Base-by-base conservation (phyloP, 83 land plant genomes). In the Picea abies region DNA sequence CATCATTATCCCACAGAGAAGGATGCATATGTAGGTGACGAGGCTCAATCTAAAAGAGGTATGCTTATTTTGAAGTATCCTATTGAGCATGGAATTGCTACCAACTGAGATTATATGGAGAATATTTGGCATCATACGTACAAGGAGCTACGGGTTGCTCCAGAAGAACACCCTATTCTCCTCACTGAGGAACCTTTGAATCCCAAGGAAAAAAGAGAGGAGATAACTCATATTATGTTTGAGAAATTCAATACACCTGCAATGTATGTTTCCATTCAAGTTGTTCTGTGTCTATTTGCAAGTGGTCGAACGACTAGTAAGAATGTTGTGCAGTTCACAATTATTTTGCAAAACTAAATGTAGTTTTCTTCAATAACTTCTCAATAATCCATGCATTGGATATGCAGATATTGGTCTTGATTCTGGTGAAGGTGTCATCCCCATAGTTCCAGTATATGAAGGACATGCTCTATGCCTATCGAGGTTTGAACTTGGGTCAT, bases 401-500 rank as follows among this genome's bases (percentile, higher is more conserved):
- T 8, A 47, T 83, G 25, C 58, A 86, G 90, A 89, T 80, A 88
- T 88, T 81, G 90, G 86, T 79, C 81, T 88, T 67, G 90, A 88
- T 77, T 86, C 90, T 76, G 88, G 88, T 32, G 88, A 86, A 67
- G 88, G 85, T 80, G 88, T 86, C 15, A 86, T 83, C 75, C 88
- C 83, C 64, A 86, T 85, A 4, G 88, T 86, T 63, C 88, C 88
- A 3, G 80, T 86, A 44, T 86, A 86, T 63, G 88, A 86, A 84
- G 88, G 88, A 44, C 83, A 86, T 77, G 88, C 88, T 10, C 80
- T 86, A 37, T 37, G 39, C 39, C 39, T 4, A 37, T 37, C 39
- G 39, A 37, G 39, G 39, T 37, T 37, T 37, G 39, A 37, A 37
- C 39, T 37, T 37, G 39, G 39, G 39, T 37, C 4, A 37, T 37